Percentiles rank a stretch among this genome's conserved stretches.
These are phyloP conservation scores for Aspergillus brunneoviolaceus DNA, from an alignment of 2,329 filamentous ascomycete species.

Conservation along the genomic window DNA sequence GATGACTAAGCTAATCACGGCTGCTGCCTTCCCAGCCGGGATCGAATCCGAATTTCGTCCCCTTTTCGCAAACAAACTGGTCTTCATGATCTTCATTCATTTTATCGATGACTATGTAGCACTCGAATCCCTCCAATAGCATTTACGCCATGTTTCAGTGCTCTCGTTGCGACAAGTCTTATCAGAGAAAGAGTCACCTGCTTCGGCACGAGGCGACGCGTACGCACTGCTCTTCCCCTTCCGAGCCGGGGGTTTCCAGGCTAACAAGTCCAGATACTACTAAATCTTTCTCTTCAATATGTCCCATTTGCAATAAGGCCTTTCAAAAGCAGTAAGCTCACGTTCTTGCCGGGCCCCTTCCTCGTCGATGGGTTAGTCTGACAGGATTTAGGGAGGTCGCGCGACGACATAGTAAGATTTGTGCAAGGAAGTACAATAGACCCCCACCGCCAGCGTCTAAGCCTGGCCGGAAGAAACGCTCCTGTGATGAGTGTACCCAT, in stretches of 20 bases:
- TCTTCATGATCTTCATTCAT: neutral
- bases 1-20: neutral
- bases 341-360: neutral
- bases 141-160: conserved; percentile 27
- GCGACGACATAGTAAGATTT: conserved; percentile 30
- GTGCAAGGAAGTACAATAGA: conserved; percentile 31
- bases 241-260: neutral
- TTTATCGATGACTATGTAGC: neutral
- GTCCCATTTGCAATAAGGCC: conserved; percentile 30
- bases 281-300: conserved; percentile 23
- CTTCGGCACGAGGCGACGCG: conserved; percentile 30
- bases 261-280: conserved; percentile 25
- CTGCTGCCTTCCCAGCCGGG: neutral
- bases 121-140: neutral
- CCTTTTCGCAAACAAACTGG: neutral
- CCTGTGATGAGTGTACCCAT: conserved; percentile 29
- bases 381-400: conserved; percentile 26
- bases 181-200: conserved; percentile 30
- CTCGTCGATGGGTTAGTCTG: neutral
- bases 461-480: conserved; percentile 31
- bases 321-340: conserved; percentile 27
- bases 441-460: conserved; percentile 27
- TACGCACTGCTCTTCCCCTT: conserved; percentile 10
- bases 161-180: conserved; percentile 29
- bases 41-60: neutral